These are phyloP conservation scores for Phytophthora podocarpi DNA, from an alignment of 352 stramenopile genomes.

Conservation along the genomic window DNA sequence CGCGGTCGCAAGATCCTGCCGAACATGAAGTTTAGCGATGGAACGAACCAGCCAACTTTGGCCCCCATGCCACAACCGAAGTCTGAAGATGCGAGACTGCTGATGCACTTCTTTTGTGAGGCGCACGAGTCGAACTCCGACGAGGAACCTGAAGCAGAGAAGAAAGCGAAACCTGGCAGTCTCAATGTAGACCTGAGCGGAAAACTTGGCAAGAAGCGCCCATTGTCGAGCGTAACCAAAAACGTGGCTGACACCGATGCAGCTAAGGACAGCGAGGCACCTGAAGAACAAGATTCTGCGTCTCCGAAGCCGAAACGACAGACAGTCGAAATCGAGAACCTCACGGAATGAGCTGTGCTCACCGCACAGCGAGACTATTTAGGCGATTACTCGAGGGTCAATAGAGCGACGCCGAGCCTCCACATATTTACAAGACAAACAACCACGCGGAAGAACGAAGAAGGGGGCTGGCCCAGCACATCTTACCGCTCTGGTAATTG, in stretches of 20 bases:
- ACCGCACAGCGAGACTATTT: slow-evolving; percentile 42
- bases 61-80: slow-evolving; percentile 37
- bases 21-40: slow-evolving; percentile 26
- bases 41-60: slow-evolving; percentile 9
- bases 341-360: slow-evolving; percentile 39
- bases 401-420: slow-evolving; percentile 29
- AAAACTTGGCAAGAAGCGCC: slow-evolving; percentile 69
- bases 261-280: slow-evolving; percentile 7
- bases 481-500: slow-evolving; percentile 36
- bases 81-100: slow-evolving; percentile 73
- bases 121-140: slow-evolving; percentile 52
- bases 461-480: slow-evolving; percentile 19
- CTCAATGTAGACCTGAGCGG: slow-evolving; percentile 37
- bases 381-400: slow-evolving; percentile 32
- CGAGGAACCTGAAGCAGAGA: slow-evolving; percentile 21
- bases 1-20: slow-evolving; percentile 42
- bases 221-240: slow-evolving; percentile 38
- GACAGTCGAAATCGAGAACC: slow-evolving; percentile 43
- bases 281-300: slow-evolving; percentile 10
- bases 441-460: slow-evolving; percentile 22
- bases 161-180: slow-evolving; percentile 11
- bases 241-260: slow-evolving; percentile 6
- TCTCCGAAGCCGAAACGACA: slow-evolving; percentile 51
- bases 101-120: slow-evolving; percentile 80
- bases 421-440: slow-evolving; percentile 43